Conservation (phyloP, 768 basidiomycete genomes). For the Boletus insuetus region DNA sequence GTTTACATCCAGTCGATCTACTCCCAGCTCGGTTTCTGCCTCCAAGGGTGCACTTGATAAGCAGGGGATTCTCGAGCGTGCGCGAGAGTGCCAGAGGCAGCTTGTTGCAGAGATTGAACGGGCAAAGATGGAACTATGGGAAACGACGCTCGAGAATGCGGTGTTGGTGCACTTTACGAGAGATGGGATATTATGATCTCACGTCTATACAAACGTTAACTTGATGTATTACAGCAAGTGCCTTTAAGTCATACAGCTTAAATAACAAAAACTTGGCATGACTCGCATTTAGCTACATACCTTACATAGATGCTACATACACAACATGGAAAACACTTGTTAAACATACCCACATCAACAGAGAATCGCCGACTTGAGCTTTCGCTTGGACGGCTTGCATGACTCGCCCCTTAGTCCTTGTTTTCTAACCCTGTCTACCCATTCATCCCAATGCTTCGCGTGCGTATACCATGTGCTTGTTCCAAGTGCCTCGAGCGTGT, state of each 20-base stretch:
- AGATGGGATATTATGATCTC: constrained; percentile 17
- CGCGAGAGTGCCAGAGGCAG: constrained; percentile 50
- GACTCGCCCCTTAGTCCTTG: constrained; percentile 5
- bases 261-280: not conserved
- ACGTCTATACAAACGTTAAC: not conserved
- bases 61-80: constrained; percentile 49
- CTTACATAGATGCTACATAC: constrained; percentile 25
- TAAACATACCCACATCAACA: constrained; percentile 4
- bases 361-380: constrained; percentile 10
- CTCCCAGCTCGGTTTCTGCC: not conserved
- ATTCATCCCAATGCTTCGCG: constrained; percentile 21
- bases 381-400: constrained; percentile 15
- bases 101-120: constrained; percentile 54
- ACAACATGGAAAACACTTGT: constrained; percentile 1
- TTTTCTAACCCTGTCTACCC: constrained; percentile 5
- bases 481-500: constrained; percentile 16
- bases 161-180: constrained; percentile 49
- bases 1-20: not conserved
- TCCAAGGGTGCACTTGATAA: constrained; percentile 26
- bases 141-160: constrained; percentile 68
- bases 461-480: constrained; percentile 17
- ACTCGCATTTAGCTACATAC: constrained; percentile 8
- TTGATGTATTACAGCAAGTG: not conserved
- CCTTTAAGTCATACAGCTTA: not conserved
- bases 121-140: constrained; percentile 70